A percentile compares a stretch with the other conserved stretches of the same genome.
Evolutionary conservation across 257 asterid species (phyloP).

Genomic region (Gentiana dahurica): DNA sequence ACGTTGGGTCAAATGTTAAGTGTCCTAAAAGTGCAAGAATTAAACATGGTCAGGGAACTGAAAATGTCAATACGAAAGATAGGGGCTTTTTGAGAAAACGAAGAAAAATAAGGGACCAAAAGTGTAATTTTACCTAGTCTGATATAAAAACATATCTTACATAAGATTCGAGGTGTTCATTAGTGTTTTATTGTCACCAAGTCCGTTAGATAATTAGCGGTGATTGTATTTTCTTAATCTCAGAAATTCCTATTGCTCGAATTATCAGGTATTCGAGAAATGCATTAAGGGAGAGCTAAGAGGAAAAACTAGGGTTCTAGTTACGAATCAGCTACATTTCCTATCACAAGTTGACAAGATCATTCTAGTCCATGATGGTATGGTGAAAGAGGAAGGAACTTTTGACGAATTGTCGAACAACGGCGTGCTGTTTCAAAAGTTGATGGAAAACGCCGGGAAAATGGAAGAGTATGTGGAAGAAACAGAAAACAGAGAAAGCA

Average conservation of each 20-base stretch:
- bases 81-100: too few relatives aligned
- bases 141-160: too few relatives aligned
- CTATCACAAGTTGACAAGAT: constrained; percentile 79
- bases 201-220: too few relatives aligned
- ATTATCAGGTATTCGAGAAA: constrained; percentile 53
- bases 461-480: constrained; percentile 56
- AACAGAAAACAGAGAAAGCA: constrained; percentile 29
- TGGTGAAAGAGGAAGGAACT: constrained; percentile 78
- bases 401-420: constrained; percentile 64
- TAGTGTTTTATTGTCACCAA: too few relatives aligned
- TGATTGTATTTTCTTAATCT: neutral
- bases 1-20: too few relatives aligned
- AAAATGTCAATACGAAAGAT: too few relatives aligned
- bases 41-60: too few relatives aligned
- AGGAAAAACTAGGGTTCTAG: constrained; percentile 82
- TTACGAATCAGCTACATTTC: constrained; percentile 83
- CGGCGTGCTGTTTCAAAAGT: constrained; percentile 55
- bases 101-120: too few relatives aligned
- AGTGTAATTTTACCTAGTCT: too few relatives aligned
- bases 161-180: too few relatives aligned
- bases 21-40: too few relatives aligned
- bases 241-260: neutral
- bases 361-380: constrained; percentile 61
- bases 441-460: constrained; percentile 85
- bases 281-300: constrained; percentile 66